Conservation (phyloP, 306 rosid genomes). For the Quillaja saponaria region DNA sequence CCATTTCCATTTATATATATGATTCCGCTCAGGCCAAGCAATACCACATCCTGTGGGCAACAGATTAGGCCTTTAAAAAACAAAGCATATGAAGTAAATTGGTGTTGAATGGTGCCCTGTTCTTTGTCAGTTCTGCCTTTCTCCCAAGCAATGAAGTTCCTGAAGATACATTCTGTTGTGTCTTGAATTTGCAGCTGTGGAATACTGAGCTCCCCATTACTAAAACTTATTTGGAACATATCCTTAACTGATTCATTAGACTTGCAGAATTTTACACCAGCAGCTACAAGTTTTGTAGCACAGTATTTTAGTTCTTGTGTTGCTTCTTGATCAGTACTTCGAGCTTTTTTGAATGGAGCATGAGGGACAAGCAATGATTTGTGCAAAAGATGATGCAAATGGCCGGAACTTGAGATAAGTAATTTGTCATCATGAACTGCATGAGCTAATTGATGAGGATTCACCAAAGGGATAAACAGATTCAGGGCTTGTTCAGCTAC, state of each 20-base stretch:
- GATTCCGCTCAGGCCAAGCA: constrained; percentile 3
- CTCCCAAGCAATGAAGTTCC: constrained; percentile 42
- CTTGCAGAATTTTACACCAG: constrained; percentile 15
- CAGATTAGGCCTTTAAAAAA: constrained; percentile 35
- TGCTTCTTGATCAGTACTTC: background rate
- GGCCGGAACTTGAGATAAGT: background rate
- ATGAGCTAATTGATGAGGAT: no score
- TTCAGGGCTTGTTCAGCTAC: constrained; percentile 17
- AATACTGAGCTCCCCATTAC: background rate
- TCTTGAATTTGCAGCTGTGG: constrained; percentile 9
- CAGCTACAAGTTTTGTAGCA: constrained; percentile 31
- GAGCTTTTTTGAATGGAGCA: no score
- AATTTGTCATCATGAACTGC: no score
- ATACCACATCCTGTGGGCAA: constrained; percentile 16
- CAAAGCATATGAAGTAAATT: constrained; percentile 40
- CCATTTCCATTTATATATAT: no score
- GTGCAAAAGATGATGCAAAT: constrained; percentile 43
- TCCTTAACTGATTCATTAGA: background rate
- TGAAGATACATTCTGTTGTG: constrained; percentile 31
- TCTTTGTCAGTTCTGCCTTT: constrained; percentile 32
- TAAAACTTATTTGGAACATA: background rate
- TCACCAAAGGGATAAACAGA: constrained; percentile 19
- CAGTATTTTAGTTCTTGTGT: constrained; percentile 1
- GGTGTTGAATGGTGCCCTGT: constrained; percentile 8
- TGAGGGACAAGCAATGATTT: no score